Conservation (phyloP, 345 rosid species). For the Brassica cretica region DNA sequence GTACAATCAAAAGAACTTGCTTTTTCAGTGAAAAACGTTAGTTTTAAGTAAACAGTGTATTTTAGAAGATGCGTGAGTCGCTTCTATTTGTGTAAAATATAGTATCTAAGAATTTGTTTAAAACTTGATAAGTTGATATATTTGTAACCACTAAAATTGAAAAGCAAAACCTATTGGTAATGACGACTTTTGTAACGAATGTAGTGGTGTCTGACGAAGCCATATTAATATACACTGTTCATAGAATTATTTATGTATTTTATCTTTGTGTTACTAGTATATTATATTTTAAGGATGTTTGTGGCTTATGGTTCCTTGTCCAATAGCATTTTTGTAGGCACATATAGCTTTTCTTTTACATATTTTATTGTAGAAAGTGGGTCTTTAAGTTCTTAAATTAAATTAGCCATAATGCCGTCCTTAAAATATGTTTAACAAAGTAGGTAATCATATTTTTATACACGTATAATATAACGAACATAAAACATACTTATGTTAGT, state of each 20-base stretch:
- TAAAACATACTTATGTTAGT: slow-evolving; percentile 9
- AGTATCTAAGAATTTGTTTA: slow-evolving; percentile 23
- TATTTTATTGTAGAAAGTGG: slow-evolving; percentile 32
- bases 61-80: slow-evolving; percentile 12
- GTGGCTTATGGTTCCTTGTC: slow-evolving; percentile 43
- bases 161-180: slow-evolving; percentile 30
- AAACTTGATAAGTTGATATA: slow-evolving; percentile 21
- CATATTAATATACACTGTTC: slow-evolving; percentile 14
- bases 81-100: slow-evolving; percentile 24
- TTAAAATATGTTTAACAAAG: slow-evolving; percentile 24
- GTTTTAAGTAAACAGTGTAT: slow-evolving; percentile 19
- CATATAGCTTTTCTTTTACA: slow-evolving; percentile 6
- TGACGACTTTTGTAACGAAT: slow-evolving; percentile 31
- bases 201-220: slow-evolving; percentile 40
- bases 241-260: slow-evolving; percentile 11
- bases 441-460: slow-evolving; percentile 35
- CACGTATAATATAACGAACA: slow-evolving; percentile 19
- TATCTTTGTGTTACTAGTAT: background rate
- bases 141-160: slow-evolving; percentile 29
- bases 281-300: slow-evolving; percentile 40
- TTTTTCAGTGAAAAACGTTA: slow-evolving; percentile 19
- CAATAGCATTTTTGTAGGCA: slow-evolving; percentile 27
- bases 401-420: slow-evolving; percentile 25
- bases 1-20: slow-evolving; percentile 16
- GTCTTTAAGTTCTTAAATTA: slow-evolving; percentile 5